Evolutionary conservation across 345 rosid species (phyloP).

Genomic region (Alliaria petiolata): DNA sequence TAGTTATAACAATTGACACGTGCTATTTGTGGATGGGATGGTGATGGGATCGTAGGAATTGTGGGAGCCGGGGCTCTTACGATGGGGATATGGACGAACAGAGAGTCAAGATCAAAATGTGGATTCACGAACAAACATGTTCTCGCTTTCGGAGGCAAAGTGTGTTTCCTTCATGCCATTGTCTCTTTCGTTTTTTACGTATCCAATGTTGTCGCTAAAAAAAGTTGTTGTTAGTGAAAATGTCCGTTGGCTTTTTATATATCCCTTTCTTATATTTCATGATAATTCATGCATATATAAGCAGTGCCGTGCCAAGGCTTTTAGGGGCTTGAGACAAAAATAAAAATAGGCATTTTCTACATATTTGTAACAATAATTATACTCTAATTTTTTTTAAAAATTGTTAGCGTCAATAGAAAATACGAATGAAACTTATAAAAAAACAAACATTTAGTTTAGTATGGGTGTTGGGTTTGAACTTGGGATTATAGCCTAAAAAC

Average conservation of each 20-base stretch:
- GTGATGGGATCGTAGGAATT: background rate
- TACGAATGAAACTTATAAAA: too few species aligned
- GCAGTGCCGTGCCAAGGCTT: too few species aligned
- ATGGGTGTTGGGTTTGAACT: too few species aligned
- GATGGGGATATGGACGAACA: constrained; percentile 21
- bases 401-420: too few species aligned
- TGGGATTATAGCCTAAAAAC: too few species aligned
- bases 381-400: too few species aligned
- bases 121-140: constrained; percentile 4
- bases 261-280: too few species aligned
- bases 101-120: constrained; percentile 20
- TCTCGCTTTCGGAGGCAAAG: background rate
- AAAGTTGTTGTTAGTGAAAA: background rate
- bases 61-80: background rate
- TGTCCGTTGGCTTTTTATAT: background rate
- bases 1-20: background rate
- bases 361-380: too few species aligned
- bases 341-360: too few species aligned
- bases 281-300: too few species aligned
- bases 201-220: background rate
- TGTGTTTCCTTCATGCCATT: constrained; percentile 21
- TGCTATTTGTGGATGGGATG: background rate
- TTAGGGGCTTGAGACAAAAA: too few species aligned
- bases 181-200: background rate
- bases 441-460: too few species aligned